phyloP scores from a whole-genome alignment of 2,329 filamentous ascomycete species.

The Aspergillus eucalypticola region DNA sequence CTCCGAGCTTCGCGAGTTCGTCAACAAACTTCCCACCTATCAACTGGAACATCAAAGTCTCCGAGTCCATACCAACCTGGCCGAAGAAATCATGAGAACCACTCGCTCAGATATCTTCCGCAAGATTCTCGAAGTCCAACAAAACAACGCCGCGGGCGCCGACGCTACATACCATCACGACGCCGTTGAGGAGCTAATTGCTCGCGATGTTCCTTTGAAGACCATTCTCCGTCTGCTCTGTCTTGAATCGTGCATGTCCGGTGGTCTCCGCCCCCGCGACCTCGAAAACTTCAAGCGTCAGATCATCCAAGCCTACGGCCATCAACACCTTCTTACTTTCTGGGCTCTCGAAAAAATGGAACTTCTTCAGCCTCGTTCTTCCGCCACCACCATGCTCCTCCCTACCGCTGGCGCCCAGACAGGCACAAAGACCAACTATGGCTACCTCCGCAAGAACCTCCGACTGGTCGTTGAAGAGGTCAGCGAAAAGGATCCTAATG shows the following conservation, averaged over 20 bases:
- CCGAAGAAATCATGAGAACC: constrained; percentile 92
- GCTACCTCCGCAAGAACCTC: constrained; percentile 79
- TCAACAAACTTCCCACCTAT: constrained; percentile 87
- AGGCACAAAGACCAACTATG: constrained; percentile 84
- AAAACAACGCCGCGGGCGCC: constrained; percentile 87
- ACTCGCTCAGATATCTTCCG: constrained; percentile 89
- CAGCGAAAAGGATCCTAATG: constrained; percentile 89
- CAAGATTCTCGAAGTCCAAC: constrained; percentile 86
- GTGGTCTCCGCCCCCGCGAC: constrained; percentile 84
- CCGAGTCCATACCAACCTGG: constrained; percentile 87
- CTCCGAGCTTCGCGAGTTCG: constrained; percentile 88
- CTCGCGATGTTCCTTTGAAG: constrained; percentile 76
- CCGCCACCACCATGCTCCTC: constrained; percentile 77
- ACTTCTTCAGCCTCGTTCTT: constrained; percentile 75
- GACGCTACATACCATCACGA: constrained; percentile 89
- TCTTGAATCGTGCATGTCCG: constrained; percentile 85
- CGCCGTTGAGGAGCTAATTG: constrained; percentile 90
- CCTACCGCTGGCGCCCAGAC: constrained; percentile 66
- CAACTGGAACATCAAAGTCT: constrained; percentile 91
- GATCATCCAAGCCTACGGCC: constrained; percentile 88
- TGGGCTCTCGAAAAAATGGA: constrained; percentile 86
- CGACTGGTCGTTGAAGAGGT: constrained; percentile 94
- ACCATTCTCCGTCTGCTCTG: constrained; percentile 83
- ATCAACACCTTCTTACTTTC: constrained; percentile 90
- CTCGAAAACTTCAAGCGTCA: constrained; percentile 86